Base-by-base conservation (phyloP, 768 basidiomycete genomes). In the Boletus reticulatus region DNA sequence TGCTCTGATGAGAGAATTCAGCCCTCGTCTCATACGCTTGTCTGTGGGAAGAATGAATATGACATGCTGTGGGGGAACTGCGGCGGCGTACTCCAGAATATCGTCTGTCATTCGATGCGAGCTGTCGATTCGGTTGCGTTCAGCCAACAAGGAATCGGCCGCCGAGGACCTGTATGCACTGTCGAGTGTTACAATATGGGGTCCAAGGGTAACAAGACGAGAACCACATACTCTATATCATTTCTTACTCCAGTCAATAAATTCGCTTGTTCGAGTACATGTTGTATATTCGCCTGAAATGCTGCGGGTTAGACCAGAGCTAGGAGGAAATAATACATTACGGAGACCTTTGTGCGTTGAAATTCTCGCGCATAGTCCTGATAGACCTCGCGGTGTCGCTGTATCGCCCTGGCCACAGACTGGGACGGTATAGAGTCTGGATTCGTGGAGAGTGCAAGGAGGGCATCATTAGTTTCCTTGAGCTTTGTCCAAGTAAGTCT, bases 1-100 rank as follows among this genome's bases (percentile, higher is more conserved):
- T 71, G 32, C 94, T 79, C 72, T 99, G 97, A 43, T 85, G 82
- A 27, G 82, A 76, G 73, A 99, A 98, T 72, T 98, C 96, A 20
- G 92, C 84, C 31, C 97, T 87, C 4, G 96, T 98, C 67, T 94
- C 97, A 67, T 98, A 95, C 29, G 96, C 97, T 84, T 98, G 97
- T 43, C 94, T 98, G 51, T 31, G 27, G 31, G 32, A 48, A 42
- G 27, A 49, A 51, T 55, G 47, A 50, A 36, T 47, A 43, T 45
- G 19, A 6, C 14, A 41, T 48, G 36, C 11, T 27, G 24, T 16
- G 36, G 42, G 49, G 50, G 2, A 53, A 48, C 20, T 22, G 14
- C 24, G 38, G 42, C 42, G 32, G 71, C 89, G 55, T 66, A 96
- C 94, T 89, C 83, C 24, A 99, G 78, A 34, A 95, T 80, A 41